A percentile compares a stretch with the other conserved stretches of the same genome.
Conservation (phyloP, 441 rosid species). For the Rhodomyrtus psidioides region DNA sequence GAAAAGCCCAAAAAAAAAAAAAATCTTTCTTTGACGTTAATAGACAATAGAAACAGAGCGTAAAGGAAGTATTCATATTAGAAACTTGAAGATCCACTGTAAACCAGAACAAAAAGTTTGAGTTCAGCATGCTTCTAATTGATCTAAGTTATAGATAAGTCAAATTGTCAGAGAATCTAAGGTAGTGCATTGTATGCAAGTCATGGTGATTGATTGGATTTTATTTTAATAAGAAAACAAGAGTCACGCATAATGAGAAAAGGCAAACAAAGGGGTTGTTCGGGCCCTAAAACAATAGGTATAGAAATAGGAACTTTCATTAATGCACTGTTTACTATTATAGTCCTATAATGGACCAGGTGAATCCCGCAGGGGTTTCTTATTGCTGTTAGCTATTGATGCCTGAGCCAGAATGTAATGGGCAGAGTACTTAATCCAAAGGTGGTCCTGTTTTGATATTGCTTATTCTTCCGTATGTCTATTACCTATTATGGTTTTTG, state of each 20-base stretch:
- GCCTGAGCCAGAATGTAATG: not conserved
- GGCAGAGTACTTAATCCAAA: not conserved
- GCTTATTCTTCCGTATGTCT: not conserved
- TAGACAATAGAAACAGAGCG: not conserved
- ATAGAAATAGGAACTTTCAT: not conserved
- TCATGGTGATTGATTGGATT: not conserved
- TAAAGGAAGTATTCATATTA: not conserved
- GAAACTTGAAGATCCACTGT: not conserved
- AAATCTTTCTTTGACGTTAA: not conserved
- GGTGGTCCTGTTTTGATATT: not conserved
- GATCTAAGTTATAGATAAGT: not conserved
- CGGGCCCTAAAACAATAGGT: not conserved
- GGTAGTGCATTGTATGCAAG: not conserved
- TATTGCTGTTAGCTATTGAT: not conserved
- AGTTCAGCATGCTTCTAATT: not conserved
- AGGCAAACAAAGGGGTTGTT: not conserved
- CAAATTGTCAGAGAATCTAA: not conserved
- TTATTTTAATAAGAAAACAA: not conserved
- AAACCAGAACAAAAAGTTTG: not conserved
- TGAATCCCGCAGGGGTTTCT: not conserved
- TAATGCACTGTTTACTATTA: not conserved
- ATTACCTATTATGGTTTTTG: not conserved
- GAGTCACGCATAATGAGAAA: not conserved
- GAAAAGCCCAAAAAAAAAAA: not conserved
- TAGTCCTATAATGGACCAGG: not conserved